A percentile compares a stretch with the other conserved stretches of the same genome.
Evolutionary conservation across 768 basidiomycete species (phyloP).

Genomic region (Epithele typhae): DNA sequence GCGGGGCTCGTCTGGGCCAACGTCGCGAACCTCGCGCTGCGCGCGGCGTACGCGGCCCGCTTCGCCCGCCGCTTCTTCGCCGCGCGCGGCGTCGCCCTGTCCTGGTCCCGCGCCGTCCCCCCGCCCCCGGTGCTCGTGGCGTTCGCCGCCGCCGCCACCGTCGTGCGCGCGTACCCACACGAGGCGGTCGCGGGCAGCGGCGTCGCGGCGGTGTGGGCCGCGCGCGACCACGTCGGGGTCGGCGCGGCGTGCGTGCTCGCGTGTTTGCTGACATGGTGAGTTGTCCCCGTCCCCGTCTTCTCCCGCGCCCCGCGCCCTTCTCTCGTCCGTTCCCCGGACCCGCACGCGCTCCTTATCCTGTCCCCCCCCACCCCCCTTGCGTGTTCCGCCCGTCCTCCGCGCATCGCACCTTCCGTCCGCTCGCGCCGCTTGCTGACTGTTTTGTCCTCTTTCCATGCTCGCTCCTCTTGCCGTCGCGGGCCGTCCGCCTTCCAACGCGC

Average conservation of each 20-base stretch:
- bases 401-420: too few species aligned
- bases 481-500: too few species aligned
- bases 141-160: conserved; percentile 21
- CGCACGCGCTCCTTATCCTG: too few species aligned
- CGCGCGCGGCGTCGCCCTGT: conserved; percentile 7
- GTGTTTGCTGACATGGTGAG: conserved; percentile 26
- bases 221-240: conserved; percentile 23
- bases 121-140: conserved; percentile 19
- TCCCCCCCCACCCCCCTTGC: too few species aligned
- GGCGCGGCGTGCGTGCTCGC: conserved; percentile 20
- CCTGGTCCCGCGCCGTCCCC: conserved; percentile 23
- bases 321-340: neutral
- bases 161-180: conserved; percentile 22
- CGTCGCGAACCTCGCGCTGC: conserved; percentile 55
- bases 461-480: too few species aligned
- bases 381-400: too few species aligned
- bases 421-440: too few species aligned
- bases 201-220: conserved; percentile 19
- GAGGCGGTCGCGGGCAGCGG: conserved; percentile 11
- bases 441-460: too few species aligned
- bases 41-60: conserved; percentile 55
- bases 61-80: conserved; percentile 50
- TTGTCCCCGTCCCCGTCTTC: neutral
- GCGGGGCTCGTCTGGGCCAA: conserved; percentile 75
- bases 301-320: neutral